A percentile compares a stretch with the other conserved stretches of the same genome.
Evolutionary conservation across 169 alveolate species (phyloP).

Genomic region (Cryptosporidium bovis): DNA sequence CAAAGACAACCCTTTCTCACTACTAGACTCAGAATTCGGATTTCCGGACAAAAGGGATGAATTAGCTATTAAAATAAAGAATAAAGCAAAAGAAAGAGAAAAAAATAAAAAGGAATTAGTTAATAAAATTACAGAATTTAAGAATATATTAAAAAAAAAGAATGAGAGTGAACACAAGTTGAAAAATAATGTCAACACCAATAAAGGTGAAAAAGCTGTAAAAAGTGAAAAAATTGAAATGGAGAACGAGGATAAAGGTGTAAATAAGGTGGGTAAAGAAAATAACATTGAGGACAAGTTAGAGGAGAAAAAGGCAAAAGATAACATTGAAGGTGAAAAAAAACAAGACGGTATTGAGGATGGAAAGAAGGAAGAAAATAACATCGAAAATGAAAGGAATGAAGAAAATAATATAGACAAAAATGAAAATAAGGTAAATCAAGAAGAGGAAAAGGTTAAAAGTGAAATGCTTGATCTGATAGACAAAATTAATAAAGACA

Average conservation of each 20-base stretch:
- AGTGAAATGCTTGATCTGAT: not conserved
- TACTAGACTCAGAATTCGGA: not conserved
- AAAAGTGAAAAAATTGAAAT: not conserved
- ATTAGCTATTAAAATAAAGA: not conserved
- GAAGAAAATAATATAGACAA: not conserved
- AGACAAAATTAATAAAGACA: not conserved
- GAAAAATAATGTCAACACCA: not conserved
- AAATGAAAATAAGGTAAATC: not conserved
- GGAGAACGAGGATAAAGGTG: not conserved
- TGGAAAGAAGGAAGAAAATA: not conserved
- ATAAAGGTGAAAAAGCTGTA: not conserved
- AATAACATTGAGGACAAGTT: not conserved
- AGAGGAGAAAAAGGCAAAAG: not conserved
- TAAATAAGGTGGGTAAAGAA: not conserved
- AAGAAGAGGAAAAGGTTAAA: not conserved
- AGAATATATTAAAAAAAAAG: not conserved
- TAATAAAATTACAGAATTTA: not conserved
- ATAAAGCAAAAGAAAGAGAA: not conserved
- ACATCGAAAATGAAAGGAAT: not conserved
- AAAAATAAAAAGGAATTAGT: not conserved
- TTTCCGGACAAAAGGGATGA: slow-evolving; percentile 5
- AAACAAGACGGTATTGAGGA: not conserved
- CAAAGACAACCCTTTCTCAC: not conserved
- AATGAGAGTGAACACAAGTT: not conserved
- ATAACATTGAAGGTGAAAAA: not conserved